Evolutionary conservation across 371 early-diverging fungal species (phyloP).

Genomic region (Apophysomyces sp.): DNA sequence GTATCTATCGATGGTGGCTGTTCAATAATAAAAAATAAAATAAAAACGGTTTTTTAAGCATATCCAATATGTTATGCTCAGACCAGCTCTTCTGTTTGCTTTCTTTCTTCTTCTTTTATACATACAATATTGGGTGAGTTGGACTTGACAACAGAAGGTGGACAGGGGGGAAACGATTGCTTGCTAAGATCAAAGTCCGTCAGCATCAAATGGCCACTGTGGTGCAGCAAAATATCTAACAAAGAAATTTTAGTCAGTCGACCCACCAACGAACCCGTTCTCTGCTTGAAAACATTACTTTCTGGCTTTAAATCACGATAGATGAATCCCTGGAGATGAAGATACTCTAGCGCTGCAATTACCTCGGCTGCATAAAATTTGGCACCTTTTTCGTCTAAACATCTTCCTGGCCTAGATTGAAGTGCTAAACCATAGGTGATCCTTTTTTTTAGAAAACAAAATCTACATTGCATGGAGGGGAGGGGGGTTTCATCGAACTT

Average conservation of each 20-base stretch:
- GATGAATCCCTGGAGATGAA: constrained; percentile 92
- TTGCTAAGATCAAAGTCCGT: constrained; percentile 91
- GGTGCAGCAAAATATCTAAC: constrained; percentile 87
- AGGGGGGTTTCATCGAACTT: background rate
- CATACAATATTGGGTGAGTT: constrained; percentile 52
- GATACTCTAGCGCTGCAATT: constrained; percentile 83
- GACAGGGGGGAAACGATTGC: constrained; percentile 73
- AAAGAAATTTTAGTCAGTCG: constrained; percentile 16
- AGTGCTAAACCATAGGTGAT: constrained; percentile 43
- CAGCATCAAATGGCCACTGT: constrained; percentile 94
- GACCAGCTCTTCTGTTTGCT: background rate
- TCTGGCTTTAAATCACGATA: constrained; percentile 99
- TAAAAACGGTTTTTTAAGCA: background rate
- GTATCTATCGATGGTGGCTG: constrained; percentile 80
- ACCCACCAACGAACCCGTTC: too few species aligned
- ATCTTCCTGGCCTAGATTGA: constrained; percentile 76
- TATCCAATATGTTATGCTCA: background rate
- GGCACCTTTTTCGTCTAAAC: constrained; percentile 79
- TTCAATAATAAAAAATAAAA: constrained; percentile 7
- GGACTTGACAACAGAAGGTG: constrained; percentile 76
- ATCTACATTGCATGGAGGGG: background rate
- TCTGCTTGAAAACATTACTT: constrained; percentile 65
- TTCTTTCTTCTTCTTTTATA: constrained; percentile 2
- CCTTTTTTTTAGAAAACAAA: background rate
- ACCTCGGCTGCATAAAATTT: constrained; percentile 98